Conservation (phyloP, 495 filamentous ascomycete genomes). For the Penicillium flavigenum region DNA sequence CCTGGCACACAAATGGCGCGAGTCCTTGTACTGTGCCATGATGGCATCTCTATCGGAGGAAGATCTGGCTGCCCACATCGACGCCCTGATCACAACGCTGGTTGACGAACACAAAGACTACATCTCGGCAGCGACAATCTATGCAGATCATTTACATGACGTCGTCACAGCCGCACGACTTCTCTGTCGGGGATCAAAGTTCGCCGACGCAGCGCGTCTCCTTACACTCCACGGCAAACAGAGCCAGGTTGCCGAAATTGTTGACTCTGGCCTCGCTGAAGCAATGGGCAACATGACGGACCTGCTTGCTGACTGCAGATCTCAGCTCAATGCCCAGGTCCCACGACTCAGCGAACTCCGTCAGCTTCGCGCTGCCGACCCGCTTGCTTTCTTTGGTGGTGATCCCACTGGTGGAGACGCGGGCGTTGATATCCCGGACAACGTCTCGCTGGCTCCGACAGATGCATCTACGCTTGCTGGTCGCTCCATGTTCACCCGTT, state of each 20-base stretch:
- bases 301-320: slow-evolving; percentile 86
- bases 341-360: slow-evolving; percentile 81
- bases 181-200: slow-evolving; percentile 81
- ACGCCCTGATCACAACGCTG: slow-evolving; percentile 65
- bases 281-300: slow-evolving; percentile 76
- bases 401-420: slow-evolving; percentile 53
- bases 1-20: slow-evolving; percentile 82
- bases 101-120: slow-evolving; percentile 85
- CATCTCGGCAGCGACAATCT: slow-evolving; percentile 71
- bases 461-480: slow-evolving; percentile 74
- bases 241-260: slow-evolving; percentile 52
- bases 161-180: slow-evolving; percentile 62
- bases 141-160: slow-evolving; percentile 76
- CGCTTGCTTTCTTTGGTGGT: slow-evolving; percentile 74
- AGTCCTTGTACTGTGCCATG: slow-evolving; percentile 75
- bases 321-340: slow-evolving; percentile 77
- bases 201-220: slow-evolving; percentile 78
- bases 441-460: slow-evolving; percentile 85
- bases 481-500: slow-evolving; percentile 80
- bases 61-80: slow-evolving; percentile 64
- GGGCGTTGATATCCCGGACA: slow-evolving; percentile 76
- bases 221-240: slow-evolving; percentile 50
- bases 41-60: slow-evolving; percentile 58
- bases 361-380: slow-evolving; percentile 74
- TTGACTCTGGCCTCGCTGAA: slow-evolving; percentile 77